Conservation (phyloP, 2,329 filamentous ascomycete species). For the Penicillium sp. region DNA sequence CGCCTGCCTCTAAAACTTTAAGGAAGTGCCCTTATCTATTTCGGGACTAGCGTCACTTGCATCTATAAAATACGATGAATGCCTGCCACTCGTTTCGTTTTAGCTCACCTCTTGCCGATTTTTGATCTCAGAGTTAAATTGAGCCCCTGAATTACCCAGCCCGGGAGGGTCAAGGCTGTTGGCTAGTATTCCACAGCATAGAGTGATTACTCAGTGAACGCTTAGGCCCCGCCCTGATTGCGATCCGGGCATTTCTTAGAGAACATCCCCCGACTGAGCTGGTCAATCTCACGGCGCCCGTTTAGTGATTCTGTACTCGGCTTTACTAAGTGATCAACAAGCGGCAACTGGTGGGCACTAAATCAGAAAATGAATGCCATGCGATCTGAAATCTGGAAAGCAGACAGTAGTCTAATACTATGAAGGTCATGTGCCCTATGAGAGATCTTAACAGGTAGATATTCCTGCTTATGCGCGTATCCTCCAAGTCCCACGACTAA, state of each 20-base stretch:
- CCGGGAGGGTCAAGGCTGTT: neutral
- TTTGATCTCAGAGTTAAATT: neutral
- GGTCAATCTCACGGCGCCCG: too few species aligned
- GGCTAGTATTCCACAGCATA: neutral
- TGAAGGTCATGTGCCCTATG: too few species aligned
- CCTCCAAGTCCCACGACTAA: too few species aligned
- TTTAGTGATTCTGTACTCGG: too few species aligned
- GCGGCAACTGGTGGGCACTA: too few species aligned
- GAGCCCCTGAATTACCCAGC: neutral
- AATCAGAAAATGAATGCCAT: too few species aligned
- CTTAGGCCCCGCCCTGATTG: neutral
- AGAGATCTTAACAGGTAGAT: too few species aligned
- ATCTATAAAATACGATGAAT: neutral
- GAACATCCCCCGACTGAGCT: neutral
- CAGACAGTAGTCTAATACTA: too few species aligned
- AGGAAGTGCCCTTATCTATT: neutral
- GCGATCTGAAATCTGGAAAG: too few species aligned
- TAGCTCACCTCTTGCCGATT: neutral
- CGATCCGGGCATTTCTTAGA: neutral
- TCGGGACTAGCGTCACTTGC: neutral
- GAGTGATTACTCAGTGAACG: neutral
- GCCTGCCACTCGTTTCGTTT: neutral
- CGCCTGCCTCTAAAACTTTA: neutral
- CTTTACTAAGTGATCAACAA: too few species aligned
- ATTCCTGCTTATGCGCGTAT: too few species aligned